Base-by-base conservation (phyloP, 2,329 filamentous ascomycete species). In the Talaromyces sp. region DNA sequence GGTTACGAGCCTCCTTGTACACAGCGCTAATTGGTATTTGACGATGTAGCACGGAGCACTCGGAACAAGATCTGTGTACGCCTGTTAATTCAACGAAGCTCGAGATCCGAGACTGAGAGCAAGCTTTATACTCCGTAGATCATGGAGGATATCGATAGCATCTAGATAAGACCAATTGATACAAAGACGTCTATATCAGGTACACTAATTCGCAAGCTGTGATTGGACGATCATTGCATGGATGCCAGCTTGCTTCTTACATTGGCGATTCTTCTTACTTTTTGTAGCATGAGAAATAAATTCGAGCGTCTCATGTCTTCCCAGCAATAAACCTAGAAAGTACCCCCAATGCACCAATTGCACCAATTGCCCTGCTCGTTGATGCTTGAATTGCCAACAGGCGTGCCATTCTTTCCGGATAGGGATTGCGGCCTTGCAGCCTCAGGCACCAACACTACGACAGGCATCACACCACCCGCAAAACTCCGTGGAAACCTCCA, bases 401-500 rank as follows among this genome's bases (percentile, higher is more conserved):
- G 51, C 13, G n/a, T 31, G 7, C 19, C 3, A n/a, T 13, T 51
- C 29, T 29, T 53, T 3, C 63, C 58, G 58, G 36, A 62, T 61
- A 25, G 40, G 64, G 64, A 61, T 43, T n/a, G 64, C 40, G 40
- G 59, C 51, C 51, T 63, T 58, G 61, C 27, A 34, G 67, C 67
- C 67, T 68, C 45, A 68, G 67, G 67, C 67, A 38, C 27, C 19
- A 34, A 51, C 5, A 27, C 47, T 13, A 27, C 25, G 19, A 47
- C 43, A 17, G 25, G 31, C 49, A 47, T 68, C 67, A 68, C 67
- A 68, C 67, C 67, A 68, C 67, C 67, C 67, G 67, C 67, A 65
- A 68, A 68, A 68, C 65, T 66, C 67, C 67, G 67, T 59, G 49
- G 36, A 63, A 62, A 51, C 53, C 58, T 61, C 22, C 58, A 59